Base-by-base conservation (phyloP, 164 flowering plant genomes). In the Tetracentron sinense region DNA sequence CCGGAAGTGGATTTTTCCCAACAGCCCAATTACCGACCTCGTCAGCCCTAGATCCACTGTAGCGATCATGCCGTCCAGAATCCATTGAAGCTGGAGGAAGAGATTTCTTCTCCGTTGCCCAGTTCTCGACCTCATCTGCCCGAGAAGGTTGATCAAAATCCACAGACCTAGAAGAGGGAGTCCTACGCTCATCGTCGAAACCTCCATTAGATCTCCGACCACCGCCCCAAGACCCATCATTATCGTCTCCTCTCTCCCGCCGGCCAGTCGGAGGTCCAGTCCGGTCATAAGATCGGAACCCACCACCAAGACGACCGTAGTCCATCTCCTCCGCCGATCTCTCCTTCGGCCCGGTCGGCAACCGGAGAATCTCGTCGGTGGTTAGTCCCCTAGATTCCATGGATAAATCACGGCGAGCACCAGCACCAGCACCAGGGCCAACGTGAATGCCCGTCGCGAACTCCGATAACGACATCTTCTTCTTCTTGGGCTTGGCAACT, bases 121-220 rank as follows among this genome's bases (percentile, higher is more conserved):
- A 93, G 58, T 88, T 82, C 69, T 90, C 96, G 2, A 81, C 96
- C 77, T 82, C 97, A 58, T 89, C 94, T 10, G 95, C 98, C 63
- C 96, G 78, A 42, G 93, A 90, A 1, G 89, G 90, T 49, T 77
- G 92, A 70, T 86, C 89, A 10, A 64, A 78, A 48, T 87, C 97
- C 29, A 88, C 78, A 76, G 28, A 85, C 81, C 94, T 85, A 74
- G 86, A 48, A 16, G 77, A 65, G 4, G 74, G 69, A 33, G 75
- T 78, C 53, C 87, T 65, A 10, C 87, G 75, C 42, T 83, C 93
- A 1, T 88, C 95, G 16, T 83, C 90, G 54, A 85, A 88, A n/a
- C 93, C 86, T 7, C 92, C 93, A 47, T 78, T 73, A 11, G 76
- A 70, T 64, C 87, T 79, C 60, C 85, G 69, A 5, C 70, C 78